Conservation (phyloP, 768 basidiomycete genomes). For the Boletus reticulatus region DNA sequence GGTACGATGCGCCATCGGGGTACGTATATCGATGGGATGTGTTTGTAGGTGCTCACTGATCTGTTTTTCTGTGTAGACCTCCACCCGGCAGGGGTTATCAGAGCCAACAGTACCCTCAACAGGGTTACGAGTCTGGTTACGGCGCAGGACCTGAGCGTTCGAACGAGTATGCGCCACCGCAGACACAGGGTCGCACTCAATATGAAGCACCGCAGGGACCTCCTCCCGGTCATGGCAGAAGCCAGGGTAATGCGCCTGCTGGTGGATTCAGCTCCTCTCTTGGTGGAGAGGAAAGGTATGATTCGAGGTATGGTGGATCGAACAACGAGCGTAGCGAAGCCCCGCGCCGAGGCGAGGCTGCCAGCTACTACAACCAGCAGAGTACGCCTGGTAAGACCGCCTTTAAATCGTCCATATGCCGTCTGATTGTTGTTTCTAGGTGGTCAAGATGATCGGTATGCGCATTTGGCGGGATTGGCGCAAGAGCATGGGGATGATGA, state of each 20-base stretch:
- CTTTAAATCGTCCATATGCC: neutral
- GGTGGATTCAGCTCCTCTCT: conserved; percentile 17
- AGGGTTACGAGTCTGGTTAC: conserved; percentile 10
- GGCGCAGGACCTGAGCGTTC: conserved; percentile 3
- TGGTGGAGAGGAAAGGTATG: conserved; percentile 5
- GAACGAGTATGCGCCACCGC: conserved; percentile 9
- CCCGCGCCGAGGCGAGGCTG: conserved; percentile 16
- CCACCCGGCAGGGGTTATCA: conserved; percentile 5
- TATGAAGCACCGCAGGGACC: conserved; percentile 6
- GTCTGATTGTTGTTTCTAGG: conserved; percentile 11
- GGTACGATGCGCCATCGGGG: conserved; percentile 1
- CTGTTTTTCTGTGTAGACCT: neutral
- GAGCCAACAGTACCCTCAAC: neutral
- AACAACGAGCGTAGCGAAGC: neutral
- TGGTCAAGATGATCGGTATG: conserved; percentile 23
- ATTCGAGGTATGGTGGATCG: conserved; percentile 5
- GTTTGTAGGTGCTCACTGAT: neutral
- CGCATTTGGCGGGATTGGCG: conserved; percentile 16
- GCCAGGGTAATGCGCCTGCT: conserved; percentile 10
- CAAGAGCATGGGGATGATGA: conserved; percentile 15
- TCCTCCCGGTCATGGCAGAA: neutral
- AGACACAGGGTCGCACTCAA: conserved; percentile 6
- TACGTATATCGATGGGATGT: neutral
- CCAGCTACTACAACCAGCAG: conserved; percentile 16
- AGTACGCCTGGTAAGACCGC: conserved; percentile 2